phyloP scores from a whole-genome alignment of 2,329 filamentous ascomycete species.

The Trichothecium roseum region DNA sequence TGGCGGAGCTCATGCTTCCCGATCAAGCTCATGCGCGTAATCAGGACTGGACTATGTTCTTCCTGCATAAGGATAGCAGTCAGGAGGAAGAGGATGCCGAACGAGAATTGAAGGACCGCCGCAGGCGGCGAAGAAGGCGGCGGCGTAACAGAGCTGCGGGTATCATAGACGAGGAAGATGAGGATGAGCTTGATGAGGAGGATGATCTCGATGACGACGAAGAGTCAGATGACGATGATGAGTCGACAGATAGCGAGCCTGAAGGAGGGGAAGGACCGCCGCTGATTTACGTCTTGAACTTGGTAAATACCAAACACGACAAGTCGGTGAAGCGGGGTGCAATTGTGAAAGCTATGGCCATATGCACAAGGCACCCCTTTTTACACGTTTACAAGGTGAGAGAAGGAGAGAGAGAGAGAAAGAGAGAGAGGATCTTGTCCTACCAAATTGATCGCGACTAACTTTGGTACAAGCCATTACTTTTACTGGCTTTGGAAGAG shows the following conservation, averaged over 20 bases:
- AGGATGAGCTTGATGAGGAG: conserved; percentile 29
- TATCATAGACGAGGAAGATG: conserved; percentile 33
- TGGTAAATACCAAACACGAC: conserved; percentile 98
- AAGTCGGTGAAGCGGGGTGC: conserved; percentile 87
- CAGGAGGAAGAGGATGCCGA: conserved; percentile 73
- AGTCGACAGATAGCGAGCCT: conserved; percentile 50
- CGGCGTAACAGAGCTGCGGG: conserved; percentile 41
- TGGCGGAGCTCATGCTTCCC: conserved; percentile 95
- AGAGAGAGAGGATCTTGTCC: conserved; percentile 6
- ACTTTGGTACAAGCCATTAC: conserved; percentile 54
- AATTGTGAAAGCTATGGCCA: conserved; percentile 96
- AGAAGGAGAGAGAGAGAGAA: too few species aligned
- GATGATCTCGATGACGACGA: conserved; percentile 38
- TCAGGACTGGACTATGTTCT: conserved; percentile 99
- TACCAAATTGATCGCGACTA: conserved; percentile 1
- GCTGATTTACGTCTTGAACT: conserved; percentile 89
- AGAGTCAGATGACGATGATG: conserved; percentile 36
- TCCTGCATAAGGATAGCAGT: conserved; percentile 88
- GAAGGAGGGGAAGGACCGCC: conserved; percentile 76
- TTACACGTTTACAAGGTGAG: conserved; percentile 93
- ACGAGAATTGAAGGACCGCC: conserved; percentile 43
- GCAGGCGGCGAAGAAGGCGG: conserved; percentile 38
- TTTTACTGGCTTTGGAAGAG: conserved; percentile 85
- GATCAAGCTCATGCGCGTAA: conserved; percentile 91
- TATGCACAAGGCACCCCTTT: conserved; percentile 95